Evolutionary conservation across 139 green algal species (phyloP).

Genomic region (Picochlorum sp.): DNA sequence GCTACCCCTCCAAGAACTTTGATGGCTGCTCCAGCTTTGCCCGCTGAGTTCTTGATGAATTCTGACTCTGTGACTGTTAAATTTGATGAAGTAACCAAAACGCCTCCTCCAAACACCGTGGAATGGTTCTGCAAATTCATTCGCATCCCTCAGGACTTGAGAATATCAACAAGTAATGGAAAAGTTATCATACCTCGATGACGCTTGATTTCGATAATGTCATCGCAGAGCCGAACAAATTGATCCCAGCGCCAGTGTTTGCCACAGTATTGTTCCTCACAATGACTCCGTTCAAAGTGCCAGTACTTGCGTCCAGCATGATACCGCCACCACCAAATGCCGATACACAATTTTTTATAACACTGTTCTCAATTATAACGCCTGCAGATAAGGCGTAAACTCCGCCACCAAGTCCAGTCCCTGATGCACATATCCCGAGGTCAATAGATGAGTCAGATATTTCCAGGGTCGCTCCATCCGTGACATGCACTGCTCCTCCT

Average conservation of each 20-base stretch:
- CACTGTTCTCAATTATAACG: background rate
- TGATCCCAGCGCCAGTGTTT: slow-evolving; percentile 5
- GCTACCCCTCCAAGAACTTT: slow-evolving; percentile 13
- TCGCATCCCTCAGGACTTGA: too few species aligned
- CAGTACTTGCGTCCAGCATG: slow-evolving; percentile 6
- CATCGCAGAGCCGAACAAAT: slow-evolving; percentile 6
- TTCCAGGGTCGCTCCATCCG: background rate
- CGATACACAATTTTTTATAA: background rate
- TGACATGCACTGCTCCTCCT: slow-evolving; percentile 4
- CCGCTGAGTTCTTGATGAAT: slow-evolving; percentile 2
- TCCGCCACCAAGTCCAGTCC: slow-evolving; percentile 3
- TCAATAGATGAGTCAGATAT: slow-evolving; percentile 6
- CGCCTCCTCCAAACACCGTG: slow-evolving; percentile 14
- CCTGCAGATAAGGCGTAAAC: background rate
- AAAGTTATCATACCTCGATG: background rate
- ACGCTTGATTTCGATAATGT: slow-evolving; percentile 3
- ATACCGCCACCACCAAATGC: slow-evolving; percentile 6
- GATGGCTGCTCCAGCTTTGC: slow-evolving; percentile 10
- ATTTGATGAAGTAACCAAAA: slow-evolving; percentile 13
- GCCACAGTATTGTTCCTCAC: slow-evolving; percentile 6
- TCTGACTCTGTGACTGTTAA: slow-evolving; percentile 10
- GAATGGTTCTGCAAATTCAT: slow-evolving; percentile 14
- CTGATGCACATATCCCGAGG: slow-evolving; percentile 1
- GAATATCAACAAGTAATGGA: background rate
- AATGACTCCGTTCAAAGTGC: background rate